Evolutionary conservation across 179 eudicot species (phyloP), one percentile per base, ranked within the genome.

Genomic region (Spergularia azorica): DNA sequence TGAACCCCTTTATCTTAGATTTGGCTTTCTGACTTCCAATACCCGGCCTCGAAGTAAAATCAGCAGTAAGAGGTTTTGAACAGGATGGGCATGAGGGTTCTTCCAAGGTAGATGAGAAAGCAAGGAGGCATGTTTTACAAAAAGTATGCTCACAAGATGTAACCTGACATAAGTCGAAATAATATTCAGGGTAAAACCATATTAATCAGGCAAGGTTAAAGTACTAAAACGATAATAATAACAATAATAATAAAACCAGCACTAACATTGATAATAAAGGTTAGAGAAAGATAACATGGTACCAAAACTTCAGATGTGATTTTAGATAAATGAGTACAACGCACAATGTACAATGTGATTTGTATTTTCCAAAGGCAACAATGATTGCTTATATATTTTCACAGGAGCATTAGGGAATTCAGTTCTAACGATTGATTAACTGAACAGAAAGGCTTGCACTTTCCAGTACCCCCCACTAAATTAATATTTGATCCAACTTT

Each of bases 41-140:
- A 76, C 32, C 84, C 43, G 81, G 76, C 65, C 67, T 90, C 63
- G 89, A 72, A 67, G 89, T 88, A 84, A 95, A 91, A 86, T 95
- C 98, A 83, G 85, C 96, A 58, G 99, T 95, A 66, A 95, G 91
- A 77, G 94, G 97, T 72, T 88, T 85, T 61, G 90, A 81, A 83
- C 99, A 95, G 21, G 97, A 64, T 54, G 98, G 98, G 85, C 99
- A 95, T 3, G 86, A 78, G 52, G 83, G 86, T 79, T 93, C 87
- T 68, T 87, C 94, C 78, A 84, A 20, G 69, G 87, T 81, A 65
- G 95, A 77, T 67, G 90, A 85, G 82, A 83, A 95, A 71, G 88
- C 92, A 63, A 89, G 81, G 83, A 93, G 87, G 79, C 98, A 95
- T 21, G 89, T 76, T 82, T 88, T 90, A 82, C 99, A 95, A 73